Conservation (phyloP, 257 asterid genomes). For the Solanum sparsipilum region DNA sequence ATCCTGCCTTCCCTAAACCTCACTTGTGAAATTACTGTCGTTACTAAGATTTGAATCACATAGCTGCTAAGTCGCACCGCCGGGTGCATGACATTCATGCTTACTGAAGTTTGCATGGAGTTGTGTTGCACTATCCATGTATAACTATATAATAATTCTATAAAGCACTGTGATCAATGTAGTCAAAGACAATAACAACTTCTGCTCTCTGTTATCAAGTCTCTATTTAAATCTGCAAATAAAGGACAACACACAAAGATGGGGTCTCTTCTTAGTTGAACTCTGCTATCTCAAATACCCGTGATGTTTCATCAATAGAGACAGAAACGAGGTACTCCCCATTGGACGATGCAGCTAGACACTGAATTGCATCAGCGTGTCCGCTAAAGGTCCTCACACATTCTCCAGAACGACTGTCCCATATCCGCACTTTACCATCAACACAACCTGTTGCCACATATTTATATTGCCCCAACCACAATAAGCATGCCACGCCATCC, state of each 20-base stretch:
- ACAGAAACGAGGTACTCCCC: conserved; percentile 61
- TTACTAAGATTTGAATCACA: neutral
- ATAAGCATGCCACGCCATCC: conserved; percentile 66
- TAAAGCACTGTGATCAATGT: neutral
- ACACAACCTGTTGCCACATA: conserved; percentile 59
- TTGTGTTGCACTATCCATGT: neutral
- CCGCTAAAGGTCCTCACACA: conserved; percentile 52
- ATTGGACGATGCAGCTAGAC: conserved; percentile 37
- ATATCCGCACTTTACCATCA: conserved; percentile 66
- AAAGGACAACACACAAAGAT: neutral
- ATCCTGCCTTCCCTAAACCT: too few relatives aligned
- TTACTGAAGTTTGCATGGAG: neutral
- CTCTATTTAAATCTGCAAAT: neutral
- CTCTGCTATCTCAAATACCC: conserved; percentile 72
- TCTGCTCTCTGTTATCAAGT: neutral
- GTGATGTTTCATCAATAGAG: conserved; percentile 65
- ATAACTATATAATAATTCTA: neutral
- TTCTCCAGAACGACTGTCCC: conserved; percentile 83
- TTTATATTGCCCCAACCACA: conserved; percentile 55
- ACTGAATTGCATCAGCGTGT: conserved; percentile 57
- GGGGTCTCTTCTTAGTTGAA: conserved; percentile 19
- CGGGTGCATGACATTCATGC: neutral
- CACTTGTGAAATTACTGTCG: too few relatives aligned
- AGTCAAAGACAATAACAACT: neutral
- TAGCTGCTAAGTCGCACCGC: neutral